Evolutionary conservation across 2,329 filamentous ascomycete genomes (phyloP), one percentile per base, ranked within the genome.

Genomic region (Talaromyces sp.): DNA sequence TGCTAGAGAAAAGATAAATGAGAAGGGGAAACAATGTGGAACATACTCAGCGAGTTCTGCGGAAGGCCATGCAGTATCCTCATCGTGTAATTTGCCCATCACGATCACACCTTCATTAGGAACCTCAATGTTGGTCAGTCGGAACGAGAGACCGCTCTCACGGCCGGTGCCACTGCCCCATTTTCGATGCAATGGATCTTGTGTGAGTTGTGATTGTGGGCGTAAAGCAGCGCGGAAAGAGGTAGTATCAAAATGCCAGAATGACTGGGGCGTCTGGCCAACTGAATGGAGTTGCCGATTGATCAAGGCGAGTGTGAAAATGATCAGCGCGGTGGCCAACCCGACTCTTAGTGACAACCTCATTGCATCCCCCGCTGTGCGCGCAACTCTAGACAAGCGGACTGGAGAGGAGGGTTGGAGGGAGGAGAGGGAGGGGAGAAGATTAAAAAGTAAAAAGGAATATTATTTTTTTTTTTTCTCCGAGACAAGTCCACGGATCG

Each of bases 21-120:
- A 24, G 27, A 27, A 42, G 19, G 10, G 17, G n/a, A 14, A 3
- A 37, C 13, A 17, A 27, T 24, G 11, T 24, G 27, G 14, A 22
- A 66, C 66, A 58, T 65, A 80, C 73, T 78, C 75, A 5, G 72
- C 66, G 19, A 80, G 61, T 27, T 77, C 69, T 14, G 65, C 62
- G 13, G 65, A 62, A 1, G 80, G 72, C 78, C 78, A 81, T n/a
- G 68, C 61, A 1, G 77, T 76, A 53, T 80, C 71, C 55, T 80
- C 77, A 3, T 60, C 61, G 29, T 69, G 61, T 32, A 75, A 56
- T 55, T 71, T 75, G 33, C 74, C 77, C 65, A 80, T 75, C 8
- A 77, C 70, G 45, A 77, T 71, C 13, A 70, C 67, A n/a, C 75
- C 72, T 42, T 75, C 69, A 55, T 70, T 69, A 2, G 68, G 67